Evolutionary conservation across 495 filamentous ascomycete species (phyloP).

Genomic region (Pyronema omphalodes): DNA sequence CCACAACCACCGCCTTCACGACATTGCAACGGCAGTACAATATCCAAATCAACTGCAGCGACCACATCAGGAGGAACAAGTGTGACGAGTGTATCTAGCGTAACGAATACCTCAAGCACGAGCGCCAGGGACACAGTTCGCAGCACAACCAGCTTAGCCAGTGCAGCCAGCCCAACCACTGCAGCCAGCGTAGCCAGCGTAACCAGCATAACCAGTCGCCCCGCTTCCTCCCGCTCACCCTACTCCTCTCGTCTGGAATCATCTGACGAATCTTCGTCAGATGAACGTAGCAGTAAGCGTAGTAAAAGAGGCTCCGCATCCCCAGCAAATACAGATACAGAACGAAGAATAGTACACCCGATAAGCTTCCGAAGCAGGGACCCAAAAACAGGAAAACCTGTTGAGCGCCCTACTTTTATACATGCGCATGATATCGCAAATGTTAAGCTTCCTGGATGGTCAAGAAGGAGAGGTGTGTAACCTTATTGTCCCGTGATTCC

Average conservation of each 20-base stretch:
- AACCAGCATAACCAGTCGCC: not conserved
- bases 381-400: conserved; percentile 6
- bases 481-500: conserved; percentile 58
- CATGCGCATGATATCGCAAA: conserved; percentile 22
- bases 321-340: not conserved
- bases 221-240: not conserved
- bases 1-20: too few relatives aligned
- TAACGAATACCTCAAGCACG: too few relatives aligned
- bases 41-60: too few relatives aligned
- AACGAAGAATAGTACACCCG: conserved; percentile 16
- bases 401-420: conserved; percentile 8
- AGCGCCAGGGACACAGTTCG: too few relatives aligned
- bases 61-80: too few relatives aligned
- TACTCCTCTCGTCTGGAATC: not conserved
- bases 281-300: conserved; percentile 13
- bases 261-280: conserved; percentile 4
- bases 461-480: conserved; percentile 26
- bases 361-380: conserved; percentile 15
- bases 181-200: not conserved
- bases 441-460: conserved; percentile 11
- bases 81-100: too few relatives aligned
- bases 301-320: conserved; percentile 14
- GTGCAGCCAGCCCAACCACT: not conserved
- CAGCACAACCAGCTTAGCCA: too few relatives aligned
- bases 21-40: too few relatives aligned